Evolutionary conservation across 495 filamentous ascomycete genomes (phyloP).

Genomic region (Penicillium paradoxum): DNA sequence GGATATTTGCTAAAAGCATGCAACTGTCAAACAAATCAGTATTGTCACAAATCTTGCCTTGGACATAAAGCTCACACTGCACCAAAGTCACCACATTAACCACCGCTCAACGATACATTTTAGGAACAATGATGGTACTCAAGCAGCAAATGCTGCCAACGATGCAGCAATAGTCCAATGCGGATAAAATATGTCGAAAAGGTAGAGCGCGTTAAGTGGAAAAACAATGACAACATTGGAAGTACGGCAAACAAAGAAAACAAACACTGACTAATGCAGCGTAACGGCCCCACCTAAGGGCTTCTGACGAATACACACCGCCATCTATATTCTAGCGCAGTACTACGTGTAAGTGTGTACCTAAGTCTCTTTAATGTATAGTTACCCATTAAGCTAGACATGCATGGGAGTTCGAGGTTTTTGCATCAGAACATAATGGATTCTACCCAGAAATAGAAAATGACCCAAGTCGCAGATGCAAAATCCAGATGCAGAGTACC

Average conservation of each 20-base stretch:
- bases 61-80: not conserved
- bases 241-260: conserved; percentile 24
- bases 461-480: conserved; percentile 15
- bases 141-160: conserved; percentile 6
- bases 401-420: not conserved
- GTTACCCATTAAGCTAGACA: too few relatives aligned
- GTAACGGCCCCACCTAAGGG: conserved; percentile 14
- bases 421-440: not conserved
- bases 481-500: conserved; percentile 12
- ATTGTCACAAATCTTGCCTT: not conserved
- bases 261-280: conserved; percentile 25
- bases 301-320: not conserved
- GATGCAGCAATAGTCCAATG: not conserved
- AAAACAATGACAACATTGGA: not conserved
- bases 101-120: conserved; percentile 14
- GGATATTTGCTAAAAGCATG: conserved; percentile 4
- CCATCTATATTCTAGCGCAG: not conserved
- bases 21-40: conserved; percentile 2
- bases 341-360: not conserved
- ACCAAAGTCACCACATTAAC: conserved; percentile 2
- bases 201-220: conserved; percentile 8
- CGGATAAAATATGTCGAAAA: conserved; percentile 8
- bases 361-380: not conserved
- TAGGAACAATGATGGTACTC: conserved; percentile 4
- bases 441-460: conserved; percentile 9